Percentiles rank a stretch among this genome's conserved stretches.
phyloP scores from a whole-genome alignment of 208 protist species.

The Trypanosoma conorhini region DNA sequence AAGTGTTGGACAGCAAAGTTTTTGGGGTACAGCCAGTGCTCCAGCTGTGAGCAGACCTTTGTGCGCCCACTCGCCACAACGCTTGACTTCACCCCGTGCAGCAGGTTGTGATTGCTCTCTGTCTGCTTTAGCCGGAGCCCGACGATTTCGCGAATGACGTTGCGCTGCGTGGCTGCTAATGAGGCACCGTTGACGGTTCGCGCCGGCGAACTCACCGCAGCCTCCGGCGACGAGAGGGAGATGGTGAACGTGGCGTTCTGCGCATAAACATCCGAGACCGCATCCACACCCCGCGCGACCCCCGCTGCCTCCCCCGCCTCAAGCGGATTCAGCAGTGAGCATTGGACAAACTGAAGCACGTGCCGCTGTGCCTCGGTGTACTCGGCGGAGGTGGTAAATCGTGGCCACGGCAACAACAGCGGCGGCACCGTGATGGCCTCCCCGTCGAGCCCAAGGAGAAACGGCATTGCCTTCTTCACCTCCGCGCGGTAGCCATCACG shows the following conservation, averaged over 20 bases:
- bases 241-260: constrained; percentile 61
- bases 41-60: constrained; percentile 79
- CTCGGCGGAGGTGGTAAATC: constrained; percentile 29
- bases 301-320: constrained; percentile 29
- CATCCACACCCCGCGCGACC: constrained; percentile 53
- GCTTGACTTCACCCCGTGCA: constrained; percentile 55
- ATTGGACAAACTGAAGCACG: constrained; percentile 75
- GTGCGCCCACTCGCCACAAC: constrained; percentile 75
- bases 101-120: constrained; percentile 85
- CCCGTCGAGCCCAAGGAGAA: constrained; percentile 66
- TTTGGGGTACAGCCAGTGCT: constrained; percentile 82
- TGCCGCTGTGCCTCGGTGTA: constrained; percentile 36
- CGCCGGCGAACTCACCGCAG: constrained; percentile 55
- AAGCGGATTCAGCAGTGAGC: constrained; percentile 40
- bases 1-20: constrained; percentile 67
- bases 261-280: constrained; percentile 75
- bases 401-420: constrained; percentile 77
- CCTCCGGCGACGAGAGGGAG: constrained; percentile 59
- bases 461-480: constrained; percentile 68
- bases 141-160: constrained; percentile 79
- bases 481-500: constrained; percentile 47
- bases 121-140: constrained; percentile 74
- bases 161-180: constrained; percentile 35
- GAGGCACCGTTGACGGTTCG: constrained; percentile 33
- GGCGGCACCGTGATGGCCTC: constrained; percentile 46